Conservation (phyloP, 2,329 filamentous ascomycete species). For the Trematosphaeria pertusa region DNA sequence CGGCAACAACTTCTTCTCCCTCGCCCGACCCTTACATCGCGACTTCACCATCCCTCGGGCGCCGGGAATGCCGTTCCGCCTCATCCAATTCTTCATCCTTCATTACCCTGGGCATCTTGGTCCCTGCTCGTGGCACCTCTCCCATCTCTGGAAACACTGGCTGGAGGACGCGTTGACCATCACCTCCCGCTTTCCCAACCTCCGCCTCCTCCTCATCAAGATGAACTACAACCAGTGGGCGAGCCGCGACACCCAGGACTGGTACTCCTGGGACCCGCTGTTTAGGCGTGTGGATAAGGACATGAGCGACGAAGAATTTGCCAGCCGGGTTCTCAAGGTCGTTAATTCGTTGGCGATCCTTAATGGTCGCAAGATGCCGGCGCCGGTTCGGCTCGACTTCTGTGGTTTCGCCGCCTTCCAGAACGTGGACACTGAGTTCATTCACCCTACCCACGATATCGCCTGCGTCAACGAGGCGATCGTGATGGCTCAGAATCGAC, state of each 20-base stretch:
- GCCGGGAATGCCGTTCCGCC: conserved; percentile 3
- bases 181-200: conserved; percentile 1
- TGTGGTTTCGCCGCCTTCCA: no score
- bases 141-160: conserved; percentile 2
- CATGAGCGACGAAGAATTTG: not conserved
- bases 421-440: not conserved
- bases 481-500: no score
- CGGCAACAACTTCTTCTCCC: conserved; percentile 1
- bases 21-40: not conserved
- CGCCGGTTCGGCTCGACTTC: not conserved
- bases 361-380: not conserved
- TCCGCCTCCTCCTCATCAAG: not conserved
- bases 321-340: not conserved
- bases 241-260: not conserved
- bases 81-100: not conserved
- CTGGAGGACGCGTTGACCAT: not conserved
- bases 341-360: not conserved
- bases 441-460: no score
- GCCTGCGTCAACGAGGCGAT: no score
- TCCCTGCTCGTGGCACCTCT: not conserved
- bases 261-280: not conserved
- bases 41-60: conserved; percentile 6
- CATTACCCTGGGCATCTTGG: not conserved
- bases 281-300: not conserved
- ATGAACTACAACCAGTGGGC: conserved; percentile 2